These are phyloP conservation scores for Dissophora ornata DNA, from an alignment of 192 early-diverging fungal genomes.

Conservation along the genomic window DNA sequence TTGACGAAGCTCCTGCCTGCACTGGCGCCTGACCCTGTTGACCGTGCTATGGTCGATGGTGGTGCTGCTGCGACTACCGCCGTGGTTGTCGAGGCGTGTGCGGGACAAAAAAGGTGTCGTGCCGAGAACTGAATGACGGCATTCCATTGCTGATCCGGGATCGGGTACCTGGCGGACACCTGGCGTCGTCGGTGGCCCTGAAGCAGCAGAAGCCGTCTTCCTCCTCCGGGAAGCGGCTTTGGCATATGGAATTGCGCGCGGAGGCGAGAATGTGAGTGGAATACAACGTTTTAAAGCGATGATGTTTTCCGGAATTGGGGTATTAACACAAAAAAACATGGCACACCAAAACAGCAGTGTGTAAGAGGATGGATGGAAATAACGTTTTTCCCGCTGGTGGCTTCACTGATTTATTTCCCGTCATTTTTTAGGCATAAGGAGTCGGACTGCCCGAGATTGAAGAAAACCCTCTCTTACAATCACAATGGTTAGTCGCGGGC, in stretches of 20 bases:
- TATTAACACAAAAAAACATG: too few relatives aligned
- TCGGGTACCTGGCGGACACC: not conserved
- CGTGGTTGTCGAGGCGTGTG: conserved; percentile 14
- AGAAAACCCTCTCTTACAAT: conserved; percentile 43
- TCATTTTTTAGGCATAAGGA: not conserved
- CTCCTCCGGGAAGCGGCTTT: conserved; percentile 34
- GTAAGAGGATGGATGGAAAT: conserved; percentile 1
- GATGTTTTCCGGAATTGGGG: too few relatives aligned
- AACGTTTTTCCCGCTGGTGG: too few relatives aligned
- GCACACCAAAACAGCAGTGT: too few relatives aligned
- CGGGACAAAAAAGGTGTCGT: conserved; percentile 42
- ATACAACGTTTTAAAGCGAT: too few relatives aligned
- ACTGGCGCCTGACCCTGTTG: too few relatives aligned
- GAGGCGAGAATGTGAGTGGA: too few relatives aligned
- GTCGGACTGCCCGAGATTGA: not conserved
- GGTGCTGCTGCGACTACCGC: not conserved
- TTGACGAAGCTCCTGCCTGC: too few relatives aligned
- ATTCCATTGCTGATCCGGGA: conserved; percentile 23
- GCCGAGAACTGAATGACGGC: conserved; percentile 48
- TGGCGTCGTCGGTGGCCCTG: conserved; percentile 8
- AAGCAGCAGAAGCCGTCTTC: not conserved
- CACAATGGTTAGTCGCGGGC: conserved; percentile 43
- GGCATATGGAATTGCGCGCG: too few relatives aligned
- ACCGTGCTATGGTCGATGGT: too few relatives aligned
- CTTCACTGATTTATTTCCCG: conserved; percentile 13